These are phyloP conservation scores for Fermentozyma sake DNA, from an alignment of 1,139 yeast species.

Conservation along the genomic window DNA sequence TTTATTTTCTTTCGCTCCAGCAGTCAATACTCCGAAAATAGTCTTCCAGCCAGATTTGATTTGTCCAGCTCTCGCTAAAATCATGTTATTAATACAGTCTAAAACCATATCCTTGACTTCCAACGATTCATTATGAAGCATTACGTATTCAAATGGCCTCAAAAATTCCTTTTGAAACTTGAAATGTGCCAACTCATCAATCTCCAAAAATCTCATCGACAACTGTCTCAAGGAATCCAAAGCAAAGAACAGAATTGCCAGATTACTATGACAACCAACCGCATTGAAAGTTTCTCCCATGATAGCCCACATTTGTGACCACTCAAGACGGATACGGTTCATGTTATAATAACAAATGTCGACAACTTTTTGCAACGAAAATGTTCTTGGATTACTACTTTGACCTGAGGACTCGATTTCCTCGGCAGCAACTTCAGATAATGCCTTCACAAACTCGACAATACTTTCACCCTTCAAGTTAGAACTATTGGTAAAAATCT, in stretches of 20 bases:
- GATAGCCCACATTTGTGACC: constrained; percentile 93
- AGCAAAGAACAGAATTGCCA: constrained; percentile 81
- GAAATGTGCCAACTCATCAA: constrained; percentile 92
- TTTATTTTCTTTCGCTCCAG: constrained; percentile 53
- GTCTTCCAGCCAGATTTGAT: constrained; percentile 96
- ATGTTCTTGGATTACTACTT: constrained; percentile 81
- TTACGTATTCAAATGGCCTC: constrained; percentile 82
- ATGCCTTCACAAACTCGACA: constrained; percentile 78
- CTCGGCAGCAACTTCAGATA: constrained; percentile 82
- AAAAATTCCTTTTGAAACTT: constrained; percentile 93
- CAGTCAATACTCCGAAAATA: constrained; percentile 70
- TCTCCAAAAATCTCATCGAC: constrained; percentile 85
- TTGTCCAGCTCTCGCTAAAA: constrained; percentile 65
- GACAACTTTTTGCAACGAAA: constrained; percentile 89
- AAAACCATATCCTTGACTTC: constrained; percentile 87
- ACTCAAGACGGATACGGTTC: constrained; percentile 93
- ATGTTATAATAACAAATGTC: constrained; percentile 97
- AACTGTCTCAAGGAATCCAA: constrained; percentile 90
- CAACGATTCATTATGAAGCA: constrained; percentile 59
- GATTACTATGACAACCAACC: constrained; percentile 77
- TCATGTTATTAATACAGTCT: constrained; percentile 85
- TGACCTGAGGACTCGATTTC: constrained; percentile 88
- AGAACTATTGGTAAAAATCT: constrained; percentile 80
- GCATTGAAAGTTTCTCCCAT: constrained; percentile 87
- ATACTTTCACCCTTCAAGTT: constrained; percentile 79